phyloP scores from a whole-genome alignment of 805 yeast species.

The Candida incommunis region DNA sequence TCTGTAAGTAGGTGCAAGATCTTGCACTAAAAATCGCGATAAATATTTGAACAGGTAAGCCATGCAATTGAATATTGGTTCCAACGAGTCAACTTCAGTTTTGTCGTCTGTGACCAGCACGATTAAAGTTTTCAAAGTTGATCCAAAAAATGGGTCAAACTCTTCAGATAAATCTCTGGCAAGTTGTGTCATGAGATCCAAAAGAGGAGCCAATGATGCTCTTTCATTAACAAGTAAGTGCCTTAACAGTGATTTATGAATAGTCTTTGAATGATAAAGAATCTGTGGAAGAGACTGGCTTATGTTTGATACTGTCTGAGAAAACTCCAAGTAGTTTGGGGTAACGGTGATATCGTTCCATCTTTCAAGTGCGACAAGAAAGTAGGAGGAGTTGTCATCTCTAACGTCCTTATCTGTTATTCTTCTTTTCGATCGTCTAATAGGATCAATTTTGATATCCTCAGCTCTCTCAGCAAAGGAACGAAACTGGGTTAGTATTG shows the following conservation, averaged over 20 bases:
- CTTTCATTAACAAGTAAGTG: conserved; percentile 45
- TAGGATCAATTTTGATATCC: conserved; percentile 67
- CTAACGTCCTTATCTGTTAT: conserved; percentile 13
- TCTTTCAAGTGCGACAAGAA: conserved; percentile 61
- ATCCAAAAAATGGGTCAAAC: conserved; percentile 55
- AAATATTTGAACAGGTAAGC: conserved; percentile 86
- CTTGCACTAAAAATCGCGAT: conserved; percentile 45
- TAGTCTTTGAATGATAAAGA: conserved; percentile 49
- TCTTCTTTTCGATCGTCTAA: conserved; percentile 17
- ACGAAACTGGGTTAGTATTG: conserved; percentile 29
- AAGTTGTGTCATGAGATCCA: conserved; percentile 72
- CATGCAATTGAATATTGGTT: conserved; percentile 70
- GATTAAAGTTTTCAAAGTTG: conserved; percentile 37
- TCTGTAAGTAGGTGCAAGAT: conserved; percentile 56
- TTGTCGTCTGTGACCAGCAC: conserved; percentile 35
- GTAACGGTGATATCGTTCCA: conserved; percentile 84
- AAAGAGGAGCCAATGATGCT: conserved; percentile 61
- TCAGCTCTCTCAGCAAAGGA: conserved; percentile 82
- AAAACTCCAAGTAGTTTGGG: conserved; percentile 50
- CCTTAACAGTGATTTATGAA: conserved; percentile 37
- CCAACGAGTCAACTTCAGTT: conserved; percentile 44
- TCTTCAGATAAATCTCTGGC: conserved; percentile 90
- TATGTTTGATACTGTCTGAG: conserved; percentile 36
- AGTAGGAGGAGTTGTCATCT: conserved; percentile 41
- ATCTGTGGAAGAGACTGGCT: conserved; percentile 70